A percentile compares a stretch with the other conserved stretches of the same genome.
Conservation (phyloP, 345 rosid species). For the Salix arbutifolia region DNA sequence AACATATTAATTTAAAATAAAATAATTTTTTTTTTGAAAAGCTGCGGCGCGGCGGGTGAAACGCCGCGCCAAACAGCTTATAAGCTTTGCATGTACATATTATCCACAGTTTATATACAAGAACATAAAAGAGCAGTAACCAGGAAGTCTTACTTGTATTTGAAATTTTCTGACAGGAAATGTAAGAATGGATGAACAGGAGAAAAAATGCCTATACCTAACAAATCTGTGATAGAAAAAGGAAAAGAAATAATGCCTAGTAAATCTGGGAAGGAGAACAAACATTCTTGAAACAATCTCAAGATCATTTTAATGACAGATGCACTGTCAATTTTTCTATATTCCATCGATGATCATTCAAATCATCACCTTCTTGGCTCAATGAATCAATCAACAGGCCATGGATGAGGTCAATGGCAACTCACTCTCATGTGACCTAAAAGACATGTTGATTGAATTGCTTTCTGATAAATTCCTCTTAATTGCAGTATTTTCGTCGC, state of each 20-base stretch:
- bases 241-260: background rate
- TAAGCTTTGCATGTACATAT: background rate
- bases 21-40: no score
- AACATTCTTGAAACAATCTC: background rate
- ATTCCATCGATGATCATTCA: background rate
- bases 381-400: constrained; percentile 20
- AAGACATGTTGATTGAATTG: constrained; percentile 7
- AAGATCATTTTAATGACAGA: background rate
- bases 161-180: background rate
- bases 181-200: background rate
- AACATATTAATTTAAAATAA: no score
- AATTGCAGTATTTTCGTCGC: background rate
- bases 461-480: background rate
- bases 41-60: no score
- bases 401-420: constrained; percentile 35
- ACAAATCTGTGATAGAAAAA: background rate
- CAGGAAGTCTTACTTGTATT: background rate
- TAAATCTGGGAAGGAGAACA: background rate
- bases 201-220: background rate
- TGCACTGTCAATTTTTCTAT: background rate
- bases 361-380: background rate
- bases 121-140: background rate
- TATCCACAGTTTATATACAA: background rate
- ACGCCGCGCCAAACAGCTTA: no score
- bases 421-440: constrained; percentile 40